Evolutionary conservation across 176 grass and related monocot genomes (phyloP).

Genomic region (Saccharum spontaneum): DNA sequence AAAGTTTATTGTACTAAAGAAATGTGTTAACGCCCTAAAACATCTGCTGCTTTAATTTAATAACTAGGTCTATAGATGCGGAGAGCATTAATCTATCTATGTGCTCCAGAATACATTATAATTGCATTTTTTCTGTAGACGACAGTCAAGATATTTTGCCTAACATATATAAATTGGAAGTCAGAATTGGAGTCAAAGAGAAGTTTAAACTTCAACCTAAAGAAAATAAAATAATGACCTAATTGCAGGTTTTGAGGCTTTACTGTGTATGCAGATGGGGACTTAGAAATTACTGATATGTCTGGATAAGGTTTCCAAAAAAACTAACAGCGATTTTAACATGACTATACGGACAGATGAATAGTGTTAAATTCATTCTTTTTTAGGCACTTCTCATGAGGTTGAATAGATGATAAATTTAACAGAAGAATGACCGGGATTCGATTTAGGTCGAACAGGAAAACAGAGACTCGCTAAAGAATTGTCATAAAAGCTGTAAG

Average conservation of each 20-base stretch:
- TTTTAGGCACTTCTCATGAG: conserved; percentile 10
- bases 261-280: not conserved
- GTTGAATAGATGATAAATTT: conserved; percentile 8
- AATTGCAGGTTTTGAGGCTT: conserved; percentile 21
- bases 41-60: not conserved
- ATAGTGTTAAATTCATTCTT: not conserved
- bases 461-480: not conserved
- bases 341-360: not conserved
- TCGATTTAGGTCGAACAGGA: conserved; percentile 10
- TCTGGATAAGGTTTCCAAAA: not conserved
- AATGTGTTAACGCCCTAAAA: not conserved
- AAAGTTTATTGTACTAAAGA: no score
- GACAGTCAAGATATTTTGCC: not conserved
- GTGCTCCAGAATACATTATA: conserved; percentile 5
- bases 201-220: conserved; percentile 11
- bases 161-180: conserved; percentile 5
- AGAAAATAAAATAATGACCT: conserved; percentile 9
- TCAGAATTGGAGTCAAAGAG: not conserved
- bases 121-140: not conserved
- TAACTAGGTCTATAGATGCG: not conserved
- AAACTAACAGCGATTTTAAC: not conserved
- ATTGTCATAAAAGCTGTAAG: not conserved
- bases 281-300: not conserved
- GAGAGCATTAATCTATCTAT: conserved; percentile 1
- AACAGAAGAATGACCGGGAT: not conserved